Base-by-base conservation (phyloP, 2,329 filamentous ascomycete genomes). In the Dactylellina leptospora region DNA sequence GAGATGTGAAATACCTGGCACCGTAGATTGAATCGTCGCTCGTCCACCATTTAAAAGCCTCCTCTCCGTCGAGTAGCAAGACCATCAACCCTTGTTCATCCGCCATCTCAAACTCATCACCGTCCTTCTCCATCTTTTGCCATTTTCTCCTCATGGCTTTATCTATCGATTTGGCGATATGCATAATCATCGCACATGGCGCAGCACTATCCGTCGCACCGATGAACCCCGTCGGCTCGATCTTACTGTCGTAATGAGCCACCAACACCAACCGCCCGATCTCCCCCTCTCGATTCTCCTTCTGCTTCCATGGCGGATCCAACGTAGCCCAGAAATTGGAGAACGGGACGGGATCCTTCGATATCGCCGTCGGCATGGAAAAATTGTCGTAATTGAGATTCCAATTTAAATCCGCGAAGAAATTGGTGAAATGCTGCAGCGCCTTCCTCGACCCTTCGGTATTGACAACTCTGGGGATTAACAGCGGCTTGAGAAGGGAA, bases 131-230 rank as follows among this genome's bases (percentile, higher is more conserved):
- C 86, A 93, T 91, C 28, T 84, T 84, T 27, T 86, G 84, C 91
- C 95, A 97, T 81, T 93, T 96, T 78, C 84, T 85, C 27, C 88
- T 90, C 78, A 97, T 81, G 1, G 90, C 91, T 1, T 82, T 84
- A 77, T 97, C 93, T 47, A 99, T 86, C 74, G 87, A 90, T 75
- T 88, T 84, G 73, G 93, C 91, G 10, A 89, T 87, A 79, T 96
- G 91, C 86, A 99, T 85, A 68, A 99, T 84, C 84, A 97, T 92
- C 0, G 95, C 95, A 80, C 93, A 97, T 8, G 95, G 93, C 16
- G 91, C 95, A 0, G 95, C 95, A 76, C 92, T 96, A 78, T 99
- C 95, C 11, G 87, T 96, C 0, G 93, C 95, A 0, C 95, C 95
- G 68, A 99, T 90, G 79, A 99, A 99, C 0, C 92, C 93, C 72